Base-by-base conservation (phyloP, 139 green algal species). In the Coelastrella sp. region DNA sequence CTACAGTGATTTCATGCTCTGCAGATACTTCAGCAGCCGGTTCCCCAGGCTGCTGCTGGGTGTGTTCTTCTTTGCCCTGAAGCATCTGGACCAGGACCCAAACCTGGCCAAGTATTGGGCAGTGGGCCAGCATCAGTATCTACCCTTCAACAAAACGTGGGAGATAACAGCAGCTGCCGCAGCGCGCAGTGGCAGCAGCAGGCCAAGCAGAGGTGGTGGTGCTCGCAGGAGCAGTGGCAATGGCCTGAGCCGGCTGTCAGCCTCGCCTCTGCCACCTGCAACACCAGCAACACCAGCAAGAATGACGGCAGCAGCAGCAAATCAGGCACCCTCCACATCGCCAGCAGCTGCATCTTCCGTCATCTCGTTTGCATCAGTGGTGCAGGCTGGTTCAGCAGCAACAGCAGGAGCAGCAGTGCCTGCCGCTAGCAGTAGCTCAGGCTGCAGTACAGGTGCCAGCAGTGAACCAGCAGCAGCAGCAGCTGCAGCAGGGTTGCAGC, bases 31-130 rank as follows among this genome's bases (percentile, higher is more conserved):
- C 89, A 73, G 88, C 27, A 87, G 56, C 65, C 92, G 96, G 81
- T 99, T 99, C 92, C 98, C 98, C 4, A 88, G 88, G 56, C 93
- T 99, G 75, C 91, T 99, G 65, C 85, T 98, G 35, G 89, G 95
- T 4, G 95, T 96, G 27, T 99, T 96, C 88, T 91, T 90, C 20
- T 99, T 99, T 84, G 95, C 93, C 0, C 76, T 96, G 68, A 82
- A 88, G 24, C 92, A 96, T 91, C 94, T 96, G 57, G 49, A 88
- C 0, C 80, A 89, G 0, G 95, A 97, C 74, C 89, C 93, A 1
- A 83, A 91, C 6, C 90, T 98, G 24, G 78, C 79, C 76, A 93
- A 93, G 78, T 98, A 97, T 92, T 96, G 96, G 86, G 84, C 88
- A 57, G 20, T 57, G 3, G 89, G 80, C 68, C 84, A 80, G 1